phyloP scores from a whole-genome alignment of 2,329 filamentous ascomycete species.

The Phialophora tarda region DNA sequence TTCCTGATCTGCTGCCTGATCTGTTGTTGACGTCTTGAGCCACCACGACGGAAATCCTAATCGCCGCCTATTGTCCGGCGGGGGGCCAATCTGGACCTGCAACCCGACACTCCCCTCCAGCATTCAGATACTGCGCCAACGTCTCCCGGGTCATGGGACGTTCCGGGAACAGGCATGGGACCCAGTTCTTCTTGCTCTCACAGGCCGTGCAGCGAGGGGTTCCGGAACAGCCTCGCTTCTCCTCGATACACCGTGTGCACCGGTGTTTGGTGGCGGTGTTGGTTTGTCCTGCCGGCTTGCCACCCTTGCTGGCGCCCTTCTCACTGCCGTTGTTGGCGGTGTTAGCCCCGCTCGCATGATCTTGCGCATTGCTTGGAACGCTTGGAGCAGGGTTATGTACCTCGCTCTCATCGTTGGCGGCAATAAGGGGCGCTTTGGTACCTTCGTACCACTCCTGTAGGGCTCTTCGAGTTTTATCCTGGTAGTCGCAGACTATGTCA shows the following conservation, averaged over 20 bases:
- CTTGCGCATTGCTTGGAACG: neutral
- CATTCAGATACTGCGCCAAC: neutral
- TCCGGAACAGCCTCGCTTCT: neutral
- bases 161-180: neutral
- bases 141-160: neutral
- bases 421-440: neutral
- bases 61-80: neutral
- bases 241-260: neutral
- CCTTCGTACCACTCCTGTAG: neutral
- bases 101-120: neutral
- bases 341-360: neutral
- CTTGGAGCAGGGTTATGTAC: neutral
- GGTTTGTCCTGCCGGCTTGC: too few species aligned
- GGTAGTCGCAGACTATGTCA: neutral
- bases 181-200: neutral
- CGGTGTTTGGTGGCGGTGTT: neutral
- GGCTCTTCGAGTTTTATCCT: neutral
- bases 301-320: neutral
- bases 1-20: too few species aligned
- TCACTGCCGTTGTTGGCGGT: neutral
- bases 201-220: neutral
- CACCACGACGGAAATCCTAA: neutral
- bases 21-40: neutral
- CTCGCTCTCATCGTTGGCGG: neutral
- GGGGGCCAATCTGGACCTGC: neutral